Percentiles rank a stretch among this genome's conserved stretches.
Evolutionary conservation across 345 rosid genomes (phyloP).

Genomic region (Rhizophora apiculata): DNA sequence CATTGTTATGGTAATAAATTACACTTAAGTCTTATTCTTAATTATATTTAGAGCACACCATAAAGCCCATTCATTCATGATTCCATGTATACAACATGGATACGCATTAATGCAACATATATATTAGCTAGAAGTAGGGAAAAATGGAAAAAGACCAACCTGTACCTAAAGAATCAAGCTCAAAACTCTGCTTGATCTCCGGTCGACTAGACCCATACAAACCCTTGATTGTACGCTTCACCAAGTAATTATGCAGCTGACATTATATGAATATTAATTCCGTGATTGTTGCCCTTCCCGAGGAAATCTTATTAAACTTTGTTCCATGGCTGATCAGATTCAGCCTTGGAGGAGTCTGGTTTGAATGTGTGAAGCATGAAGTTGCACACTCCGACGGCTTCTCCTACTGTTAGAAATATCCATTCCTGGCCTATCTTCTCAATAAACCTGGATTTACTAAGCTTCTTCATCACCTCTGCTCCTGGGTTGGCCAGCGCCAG

Average conservation of each 20-base stretch:
- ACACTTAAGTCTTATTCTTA: too few species aligned
- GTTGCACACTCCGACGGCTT: constrained; percentile 81
- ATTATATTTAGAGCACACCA: not conserved
- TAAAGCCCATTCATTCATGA: not conserved
- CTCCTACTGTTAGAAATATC: constrained; percentile 80
- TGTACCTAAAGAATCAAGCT: constrained; percentile 11
- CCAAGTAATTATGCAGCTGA: too few species aligned
- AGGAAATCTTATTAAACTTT: constrained; percentile 22
- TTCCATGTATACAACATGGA: constrained; percentile 5
- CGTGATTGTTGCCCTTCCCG: not conserved
- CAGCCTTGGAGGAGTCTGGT: constrained; percentile 28
- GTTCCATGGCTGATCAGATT: constrained; percentile 34
- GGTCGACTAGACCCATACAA: constrained; percentile 5
- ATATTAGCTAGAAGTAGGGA: too few species aligned
- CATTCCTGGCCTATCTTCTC: constrained; percentile 71
- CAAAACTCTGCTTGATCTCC: constrained; percentile 1
- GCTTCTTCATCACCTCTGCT: constrained; percentile 87
- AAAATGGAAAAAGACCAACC: not conserved
- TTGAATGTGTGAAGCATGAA: constrained; percentile 66
- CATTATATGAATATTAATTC: not conserved
- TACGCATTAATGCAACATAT: constrained; percentile 1
- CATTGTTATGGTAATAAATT: too few species aligned
- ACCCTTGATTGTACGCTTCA: not conserved
- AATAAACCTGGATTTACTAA: constrained; percentile 59
- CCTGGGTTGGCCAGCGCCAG: constrained; percentile 85